Percentiles rank a stretch among this genome's conserved stretches.
These are phyloP conservation scores for Glycine soja DNA, from an alignment of 306 rosid genomes.

Conservation along the genomic window DNA sequence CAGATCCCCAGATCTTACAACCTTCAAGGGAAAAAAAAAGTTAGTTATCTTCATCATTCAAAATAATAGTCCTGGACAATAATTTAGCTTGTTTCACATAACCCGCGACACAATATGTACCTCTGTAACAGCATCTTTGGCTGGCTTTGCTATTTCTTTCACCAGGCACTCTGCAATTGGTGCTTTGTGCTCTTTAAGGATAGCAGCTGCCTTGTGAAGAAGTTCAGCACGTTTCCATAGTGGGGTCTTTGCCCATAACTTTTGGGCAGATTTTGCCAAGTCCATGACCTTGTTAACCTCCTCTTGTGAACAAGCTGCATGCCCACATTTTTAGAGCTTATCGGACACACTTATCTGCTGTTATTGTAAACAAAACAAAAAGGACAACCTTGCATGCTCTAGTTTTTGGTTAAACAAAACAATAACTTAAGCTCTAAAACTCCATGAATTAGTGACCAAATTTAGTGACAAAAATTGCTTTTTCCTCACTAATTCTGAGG, in stretches of 20 bases:
- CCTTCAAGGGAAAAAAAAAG: constrained; percentile 59
- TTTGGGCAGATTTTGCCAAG: constrained; percentile 82
- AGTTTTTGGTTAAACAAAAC: not conserved
- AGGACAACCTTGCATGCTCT: not conserved
- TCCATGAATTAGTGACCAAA: not conserved
- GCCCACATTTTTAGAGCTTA: constrained; percentile 30
- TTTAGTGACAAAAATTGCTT: not conserved
- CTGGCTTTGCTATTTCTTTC: constrained; percentile 95
- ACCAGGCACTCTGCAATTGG: constrained; percentile 88
- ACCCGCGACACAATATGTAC: constrained; percentile 43
- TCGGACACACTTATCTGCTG: not conserved
- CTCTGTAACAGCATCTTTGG: constrained; percentile 97
- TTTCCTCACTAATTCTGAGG: not conserved
- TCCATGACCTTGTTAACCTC: constrained; percentile 95
- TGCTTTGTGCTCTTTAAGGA: constrained; percentile 88
- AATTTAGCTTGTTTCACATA: not conserved
- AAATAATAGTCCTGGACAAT: not conserved
- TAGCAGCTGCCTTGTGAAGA: constrained; percentile 96
- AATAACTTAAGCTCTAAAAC: not conserved
- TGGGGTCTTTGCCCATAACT: constrained; percentile 97
- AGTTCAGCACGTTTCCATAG: constrained; percentile 96
- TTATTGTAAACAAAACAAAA: too few species aligned
- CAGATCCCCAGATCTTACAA: constrained; percentile 98
- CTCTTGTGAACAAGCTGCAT: constrained; percentile 88
- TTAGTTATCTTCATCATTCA: constrained; percentile 35